Percentiles rank a stretch among this genome's conserved stretches.
Evolutionary conservation across 352 stramenopile genomes (phyloP).

Genomic region (Vaucheria bursata): DNA sequence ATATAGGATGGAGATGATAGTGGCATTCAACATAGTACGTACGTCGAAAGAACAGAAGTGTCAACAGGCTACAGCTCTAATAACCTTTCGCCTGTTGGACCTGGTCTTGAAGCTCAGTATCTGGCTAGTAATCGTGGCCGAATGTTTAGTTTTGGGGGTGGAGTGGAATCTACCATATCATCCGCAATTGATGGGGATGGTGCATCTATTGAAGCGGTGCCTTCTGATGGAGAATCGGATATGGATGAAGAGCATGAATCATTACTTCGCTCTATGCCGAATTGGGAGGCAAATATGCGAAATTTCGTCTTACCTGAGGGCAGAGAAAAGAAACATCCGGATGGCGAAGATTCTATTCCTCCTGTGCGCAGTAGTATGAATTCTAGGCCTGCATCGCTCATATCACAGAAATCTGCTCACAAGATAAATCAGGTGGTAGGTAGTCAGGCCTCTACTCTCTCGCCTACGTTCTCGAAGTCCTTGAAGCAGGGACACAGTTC

Average conservation of each 20-base stretch:
- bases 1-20: too few species aligned
- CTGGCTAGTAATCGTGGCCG: not conserved
- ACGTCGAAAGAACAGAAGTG: not conserved
- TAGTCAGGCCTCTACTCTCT: not conserved
- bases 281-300: conserved; percentile 32
- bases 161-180: not conserved
- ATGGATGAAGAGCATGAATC: conserved; percentile 12
- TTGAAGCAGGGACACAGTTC: not conserved
- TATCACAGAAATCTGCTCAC: not conserved
- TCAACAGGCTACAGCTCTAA: too few species aligned
- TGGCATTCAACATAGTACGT: too few species aligned
- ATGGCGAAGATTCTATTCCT: not conserved
- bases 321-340: not conserved
- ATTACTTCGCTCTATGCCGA: conserved; percentile 26
- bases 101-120: too few species aligned
- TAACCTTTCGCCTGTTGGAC: too few species aligned
- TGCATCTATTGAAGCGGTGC: not conserved
- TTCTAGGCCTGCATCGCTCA: not conserved
- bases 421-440: not conserved
- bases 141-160: not conserved
- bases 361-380: too few species aligned
- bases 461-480: not conserved
- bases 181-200: not conserved
- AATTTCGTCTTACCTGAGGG: conserved; percentile 35
- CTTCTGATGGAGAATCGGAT: not conserved